A percentile compares a stretch with the other conserved stretches of the same genome.
These are phyloP conservation scores for Alisma plantagoaquatica DNA, from an alignment of 106 monocot species.

Conservation along the genomic window DNA sequence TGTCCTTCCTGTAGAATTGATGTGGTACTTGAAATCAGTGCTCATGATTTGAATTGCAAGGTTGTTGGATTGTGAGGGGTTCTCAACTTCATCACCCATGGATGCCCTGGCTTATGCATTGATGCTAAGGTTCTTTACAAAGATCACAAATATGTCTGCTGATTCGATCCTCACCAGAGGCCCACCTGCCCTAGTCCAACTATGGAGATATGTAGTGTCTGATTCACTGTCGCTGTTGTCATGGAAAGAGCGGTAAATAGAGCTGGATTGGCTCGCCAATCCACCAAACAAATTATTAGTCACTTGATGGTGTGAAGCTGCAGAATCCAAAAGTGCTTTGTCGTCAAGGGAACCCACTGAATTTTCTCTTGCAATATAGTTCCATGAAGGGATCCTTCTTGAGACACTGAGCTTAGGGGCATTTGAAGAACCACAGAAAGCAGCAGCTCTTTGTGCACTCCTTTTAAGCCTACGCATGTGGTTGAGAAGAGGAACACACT, in stretches of 20 bases:
- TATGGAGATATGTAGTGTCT: conserved; percentile 58
- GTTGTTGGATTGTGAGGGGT: no score
- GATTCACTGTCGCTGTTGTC: conserved; percentile 84
- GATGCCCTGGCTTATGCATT: conserved; percentile 16
- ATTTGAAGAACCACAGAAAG: conserved; percentile 34
- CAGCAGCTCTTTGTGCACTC: conserved; percentile 45
- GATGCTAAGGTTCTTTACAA: conserved; percentile 52
- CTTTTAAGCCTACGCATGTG: conserved; percentile 79
- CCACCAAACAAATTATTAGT: neutral
- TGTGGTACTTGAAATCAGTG: conserved; percentile 1
- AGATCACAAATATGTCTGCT: conserved; percentile 64
- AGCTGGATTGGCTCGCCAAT: neutral
- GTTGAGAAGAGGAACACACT: conserved; percentile 82
- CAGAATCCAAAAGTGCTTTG: conserved; percentile 23
- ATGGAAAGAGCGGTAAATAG: conserved; percentile 7
- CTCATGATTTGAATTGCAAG: conserved; percentile 4
- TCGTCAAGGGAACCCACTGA: conserved; percentile 79
- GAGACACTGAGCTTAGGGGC: conserved; percentile 41
- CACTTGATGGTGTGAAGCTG: conserved; percentile 11
- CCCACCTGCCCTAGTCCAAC: conserved; percentile 81
- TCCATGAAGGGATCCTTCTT: conserved; percentile 93
- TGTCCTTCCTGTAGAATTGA: conserved; percentile 2
- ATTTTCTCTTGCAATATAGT: conserved; percentile 82
- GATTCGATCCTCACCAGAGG: conserved; percentile 86
- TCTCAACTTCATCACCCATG: conserved; percentile 22